phyloP scores from a whole-genome alignment of 495 filamentous ascomycete species.

The Xeromyces bisporus region DNA sequence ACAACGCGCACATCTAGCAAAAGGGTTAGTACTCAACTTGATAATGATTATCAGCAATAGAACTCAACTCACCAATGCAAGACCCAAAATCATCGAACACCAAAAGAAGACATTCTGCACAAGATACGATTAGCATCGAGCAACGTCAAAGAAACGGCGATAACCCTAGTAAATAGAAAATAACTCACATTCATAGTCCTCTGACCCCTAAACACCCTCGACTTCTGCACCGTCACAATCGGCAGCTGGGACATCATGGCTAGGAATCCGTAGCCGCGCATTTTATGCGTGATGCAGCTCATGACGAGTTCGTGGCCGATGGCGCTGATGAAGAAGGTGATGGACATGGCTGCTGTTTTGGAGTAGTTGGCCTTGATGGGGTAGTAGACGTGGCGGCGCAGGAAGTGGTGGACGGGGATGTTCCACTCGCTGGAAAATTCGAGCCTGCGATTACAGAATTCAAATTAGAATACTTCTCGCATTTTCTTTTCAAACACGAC shows the following conservation, averaged over 20 bases:
- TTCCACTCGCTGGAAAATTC: constrained; percentile 98
- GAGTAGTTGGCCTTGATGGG: constrained; percentile 60
- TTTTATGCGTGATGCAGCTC: constrained; percentile 95
- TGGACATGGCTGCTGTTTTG: constrained; percentile 62
- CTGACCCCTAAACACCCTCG: constrained; percentile 51
- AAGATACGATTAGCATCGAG: background rate
- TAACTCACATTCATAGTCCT: constrained; percentile 53
- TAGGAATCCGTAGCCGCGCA: constrained; percentile 83
- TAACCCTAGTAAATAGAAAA: too few species aligned
- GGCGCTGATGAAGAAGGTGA: constrained; percentile 83
- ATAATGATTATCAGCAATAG: background rate
- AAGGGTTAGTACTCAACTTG: constrained; percentile 2
- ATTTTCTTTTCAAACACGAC: background rate
- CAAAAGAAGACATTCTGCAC: constrained; percentile 73
- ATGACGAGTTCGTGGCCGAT: constrained; percentile 90
- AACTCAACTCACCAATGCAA: constrained; percentile 53
- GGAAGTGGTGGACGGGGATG: constrained; percentile 93
- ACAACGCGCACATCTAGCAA: constrained; percentile 38
- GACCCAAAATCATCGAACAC: constrained; percentile 83
- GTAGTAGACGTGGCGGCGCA: constrained; percentile 85
- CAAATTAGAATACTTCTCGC: background rate
- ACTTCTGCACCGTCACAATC: constrained; percentile 79
- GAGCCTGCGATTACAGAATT: constrained; percentile 35
- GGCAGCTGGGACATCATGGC: constrained; percentile 94
- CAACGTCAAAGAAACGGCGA: background rate